Evolutionary conservation across 1,139 yeast genomes (phyloP).

Genomic region (Kurtzmaniella natalensis): DNA sequence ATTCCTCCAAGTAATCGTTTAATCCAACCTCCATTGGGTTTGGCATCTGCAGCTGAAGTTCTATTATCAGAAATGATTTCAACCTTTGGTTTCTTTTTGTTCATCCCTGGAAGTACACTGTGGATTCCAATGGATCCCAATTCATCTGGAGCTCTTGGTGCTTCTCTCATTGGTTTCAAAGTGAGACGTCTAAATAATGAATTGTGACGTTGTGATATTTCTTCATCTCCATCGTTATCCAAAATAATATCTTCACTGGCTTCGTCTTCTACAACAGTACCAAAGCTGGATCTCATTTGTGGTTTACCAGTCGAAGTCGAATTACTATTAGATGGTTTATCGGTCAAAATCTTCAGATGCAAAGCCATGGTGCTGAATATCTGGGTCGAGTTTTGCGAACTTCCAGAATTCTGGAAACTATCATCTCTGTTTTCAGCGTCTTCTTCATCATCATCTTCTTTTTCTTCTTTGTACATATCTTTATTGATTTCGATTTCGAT

Average conservation of each 20-base stretch:
- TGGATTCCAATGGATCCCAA: slow-evolving; percentile 19
- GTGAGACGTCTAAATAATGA: slow-evolving; percentile 27
- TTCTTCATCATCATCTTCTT: slow-evolving; percentile 8
- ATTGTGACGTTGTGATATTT: slow-evolving; percentile 6
- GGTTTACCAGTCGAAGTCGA: background rate
- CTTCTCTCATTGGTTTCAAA: slow-evolving; percentile 41
- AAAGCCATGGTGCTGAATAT: slow-evolving; percentile 4
- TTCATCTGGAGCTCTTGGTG: slow-evolving; percentile 38
- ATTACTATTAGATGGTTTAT: background rate
- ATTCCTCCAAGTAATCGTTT: slow-evolving; percentile 28
- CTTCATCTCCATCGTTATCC: slow-evolving; percentile 6
- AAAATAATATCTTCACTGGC: slow-evolving; percentile 3
- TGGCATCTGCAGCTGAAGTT: slow-evolving; percentile 9
- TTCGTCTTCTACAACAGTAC: slow-evolving; percentile 2
- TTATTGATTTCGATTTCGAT: slow-evolving; percentile 6
- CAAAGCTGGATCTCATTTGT: background rate
- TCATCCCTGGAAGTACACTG: slow-evolving; percentile 19
- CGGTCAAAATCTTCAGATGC: slow-evolving; percentile 2
- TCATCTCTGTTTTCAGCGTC: slow-evolving; percentile 4
- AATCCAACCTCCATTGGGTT: slow-evolving; percentile 30
- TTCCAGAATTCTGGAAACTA: background rate
- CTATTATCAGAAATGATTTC: background rate
- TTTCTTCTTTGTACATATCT: slow-evolving; percentile 4
- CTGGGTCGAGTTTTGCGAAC: background rate
- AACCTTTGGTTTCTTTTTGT: slow-evolving; percentile 8